These are phyloP conservation scores for Nakazawaea ambrosiae DNA, from an alignment of 805 yeast genomes.

Conservation along the genomic window DNA sequence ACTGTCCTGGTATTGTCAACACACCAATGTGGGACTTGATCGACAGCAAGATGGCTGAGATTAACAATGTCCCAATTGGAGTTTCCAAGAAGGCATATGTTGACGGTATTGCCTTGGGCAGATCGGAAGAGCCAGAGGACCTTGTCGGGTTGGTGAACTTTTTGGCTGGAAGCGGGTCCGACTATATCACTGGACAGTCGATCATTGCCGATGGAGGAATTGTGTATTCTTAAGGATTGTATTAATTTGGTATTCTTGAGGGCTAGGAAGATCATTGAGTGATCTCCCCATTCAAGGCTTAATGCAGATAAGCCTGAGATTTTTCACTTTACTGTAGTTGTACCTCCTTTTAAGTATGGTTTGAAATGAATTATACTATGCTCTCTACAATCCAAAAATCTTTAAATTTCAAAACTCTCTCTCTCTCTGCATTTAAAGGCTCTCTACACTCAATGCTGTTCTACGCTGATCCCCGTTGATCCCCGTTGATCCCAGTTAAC, in stretches of 20 bases:
- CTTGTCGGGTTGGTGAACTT: slow-evolving; percentile 28
- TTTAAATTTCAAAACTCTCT: no score
- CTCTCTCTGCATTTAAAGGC: no score
- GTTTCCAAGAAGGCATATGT: slow-evolving; percentile 19
- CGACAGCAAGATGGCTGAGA: slow-evolving; percentile 19
- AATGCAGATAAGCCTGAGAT: no score
- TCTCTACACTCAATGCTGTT: no score
- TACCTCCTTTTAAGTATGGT: no score
- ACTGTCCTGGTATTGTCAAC: slow-evolving; percentile 34
- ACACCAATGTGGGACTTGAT: slow-evolving; percentile 30
- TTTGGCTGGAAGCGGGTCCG: slow-evolving; percentile 30
- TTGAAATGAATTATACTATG: no score
- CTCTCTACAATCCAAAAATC: no score
- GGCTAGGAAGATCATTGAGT: no score
- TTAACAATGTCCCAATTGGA: slow-evolving; percentile 21
- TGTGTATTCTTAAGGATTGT: background rate
- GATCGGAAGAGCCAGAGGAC: slow-evolving; percentile 29
- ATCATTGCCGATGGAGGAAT: slow-evolving; percentile 33
- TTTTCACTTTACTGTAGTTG: no score
- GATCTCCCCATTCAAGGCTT: no score
- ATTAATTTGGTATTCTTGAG: background rate
- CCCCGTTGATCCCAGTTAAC: no score
- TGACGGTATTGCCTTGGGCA: slow-evolving; percentile 25
- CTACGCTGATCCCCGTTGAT: no score
- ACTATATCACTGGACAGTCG: slow-evolving; percentile 33